Evolutionary conservation across 208 protist genomes (phyloP), one percentile per base, ranked within the genome.

Genomic region (Trypanosoma congolense): DNA sequence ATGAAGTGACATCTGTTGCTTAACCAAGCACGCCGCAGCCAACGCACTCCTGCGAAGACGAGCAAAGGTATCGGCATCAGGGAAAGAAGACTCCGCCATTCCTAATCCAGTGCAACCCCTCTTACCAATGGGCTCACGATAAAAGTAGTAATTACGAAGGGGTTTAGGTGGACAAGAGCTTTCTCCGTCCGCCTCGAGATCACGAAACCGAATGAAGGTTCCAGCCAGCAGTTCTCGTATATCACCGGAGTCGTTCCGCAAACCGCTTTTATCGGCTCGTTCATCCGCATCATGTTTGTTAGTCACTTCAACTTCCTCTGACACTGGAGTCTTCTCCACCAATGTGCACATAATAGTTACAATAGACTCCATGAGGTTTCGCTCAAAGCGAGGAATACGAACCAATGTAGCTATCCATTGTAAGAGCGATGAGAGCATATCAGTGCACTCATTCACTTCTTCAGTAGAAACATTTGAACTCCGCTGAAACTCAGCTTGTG

Each of bases 381-480:
- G 9, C 10, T 61, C 55, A 45, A 61, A n/a, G 26, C 62, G 61
- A 12, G 53, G 62, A 21, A 69, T 19, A 38, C 62, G 53, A 45
- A 30, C 40, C 24, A 69, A 69, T 10, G 48, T 48, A 52, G 44
- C 44, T 10, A 33, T 35, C 62, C 62, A 69, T 28, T 43, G 22
- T 31, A 69, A 18, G 55, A 69, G 61, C 24, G 48, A 29, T 30
- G 54, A 24, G 42, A 62, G 44, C 62, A 69, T 69, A 5, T 30
- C n/a, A 10, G 61, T 4, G 9, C 53, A 31, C 48, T 69, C 62
- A 14, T 54, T 9, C 4, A 21, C 53, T 28, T 67, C 61, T 9
- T 60, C 53, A 38, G 19, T n/a, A 25, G 52, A 54, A 35, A 60
- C 8, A 18, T 22, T 21, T 14, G 22, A 14, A 16, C 33, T 12